phyloP scores from a whole-genome alignment of 371 early-diverging fungal genomes.

The Mucor saturninus region DNA sequence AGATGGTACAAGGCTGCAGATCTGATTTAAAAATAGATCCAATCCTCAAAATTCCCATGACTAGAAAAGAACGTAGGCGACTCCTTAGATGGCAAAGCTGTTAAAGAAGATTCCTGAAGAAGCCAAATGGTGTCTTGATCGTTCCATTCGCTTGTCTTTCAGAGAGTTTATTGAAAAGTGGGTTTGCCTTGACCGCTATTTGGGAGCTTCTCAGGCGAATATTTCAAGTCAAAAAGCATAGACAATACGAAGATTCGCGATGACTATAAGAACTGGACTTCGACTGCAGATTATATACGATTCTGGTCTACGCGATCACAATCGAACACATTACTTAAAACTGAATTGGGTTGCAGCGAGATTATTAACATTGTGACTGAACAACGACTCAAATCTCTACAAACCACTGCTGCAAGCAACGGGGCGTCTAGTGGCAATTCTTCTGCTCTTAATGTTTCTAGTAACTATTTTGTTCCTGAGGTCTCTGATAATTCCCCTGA shows the following conservation, averaged over 20 bases:
- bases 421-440: constrained; percentile 11
- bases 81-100: background rate
- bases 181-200: constrained; percentile 27
- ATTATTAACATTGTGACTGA: constrained; percentile 30
- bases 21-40: too few species aligned
- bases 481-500: constrained; percentile 16
- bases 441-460: constrained; percentile 20
- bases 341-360: constrained; percentile 23
- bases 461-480: constrained; percentile 16
- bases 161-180: constrained; percentile 31
- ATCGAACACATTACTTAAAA: constrained; percentile 25
- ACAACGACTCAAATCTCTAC: constrained; percentile 30
- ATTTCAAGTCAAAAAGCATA: constrained; percentile 25
- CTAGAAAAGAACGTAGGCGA: too few species aligned
- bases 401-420: constrained; percentile 21
- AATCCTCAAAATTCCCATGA: too few species aligned
- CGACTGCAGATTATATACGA: constrained; percentile 27
- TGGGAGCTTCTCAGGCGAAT: constrained; percentile 21
- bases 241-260: constrained; percentile 17
- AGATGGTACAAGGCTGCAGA: too few species aligned
- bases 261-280: constrained; percentile 27
- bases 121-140: constrained; percentile 33
- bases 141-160: constrained; percentile 22
- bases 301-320: constrained; percentile 26
- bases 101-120: constrained; percentile 21